phyloP scores from a whole-genome alignment of 768 basidiomycete genomes.

The Macrolepiota dolichaula region DNA sequence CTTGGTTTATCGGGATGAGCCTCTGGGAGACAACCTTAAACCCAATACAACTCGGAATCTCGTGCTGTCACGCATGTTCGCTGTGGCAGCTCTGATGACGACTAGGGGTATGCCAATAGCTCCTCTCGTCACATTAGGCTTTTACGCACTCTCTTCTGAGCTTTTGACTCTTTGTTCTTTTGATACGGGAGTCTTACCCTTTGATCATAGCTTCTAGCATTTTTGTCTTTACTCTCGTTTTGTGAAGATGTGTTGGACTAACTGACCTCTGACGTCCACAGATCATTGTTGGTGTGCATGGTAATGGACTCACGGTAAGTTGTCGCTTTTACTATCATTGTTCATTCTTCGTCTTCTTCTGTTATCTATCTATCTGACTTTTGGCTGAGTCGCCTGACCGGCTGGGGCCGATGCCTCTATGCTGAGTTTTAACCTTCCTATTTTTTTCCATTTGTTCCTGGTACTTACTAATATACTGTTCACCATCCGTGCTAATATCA shows the following conservation, averaged over 20 bases:
- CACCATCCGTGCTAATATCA: neutral
- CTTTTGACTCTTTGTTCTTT: neutral
- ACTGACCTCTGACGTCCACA: constrained; percentile 2
- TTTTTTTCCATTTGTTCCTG: constrained; percentile 2
- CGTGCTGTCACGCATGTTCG: neutral
- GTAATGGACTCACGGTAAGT: constrained; percentile 53
- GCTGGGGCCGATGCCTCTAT: neutral
- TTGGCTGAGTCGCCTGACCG: neutral
- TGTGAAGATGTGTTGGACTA: neutral
- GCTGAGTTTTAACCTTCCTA: neutral
- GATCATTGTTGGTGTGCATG: constrained; percentile 39
- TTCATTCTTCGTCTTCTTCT: neutral
- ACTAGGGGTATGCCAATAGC: neutral
- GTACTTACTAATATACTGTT: neutral
- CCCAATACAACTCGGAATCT: neutral
- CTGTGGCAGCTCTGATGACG: neutral
- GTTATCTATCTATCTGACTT: neutral
- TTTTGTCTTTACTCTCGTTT: neutral
- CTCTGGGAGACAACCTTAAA: neutral
- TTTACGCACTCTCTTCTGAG: neutral
- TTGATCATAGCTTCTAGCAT: neutral
- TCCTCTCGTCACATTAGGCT: neutral
- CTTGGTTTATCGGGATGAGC: neutral
- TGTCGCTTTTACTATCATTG: neutral
- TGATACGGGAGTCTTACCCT: neutral